Conservation (phyloP, 140 eudicot species). For the Flaveria floridana region DNA sequence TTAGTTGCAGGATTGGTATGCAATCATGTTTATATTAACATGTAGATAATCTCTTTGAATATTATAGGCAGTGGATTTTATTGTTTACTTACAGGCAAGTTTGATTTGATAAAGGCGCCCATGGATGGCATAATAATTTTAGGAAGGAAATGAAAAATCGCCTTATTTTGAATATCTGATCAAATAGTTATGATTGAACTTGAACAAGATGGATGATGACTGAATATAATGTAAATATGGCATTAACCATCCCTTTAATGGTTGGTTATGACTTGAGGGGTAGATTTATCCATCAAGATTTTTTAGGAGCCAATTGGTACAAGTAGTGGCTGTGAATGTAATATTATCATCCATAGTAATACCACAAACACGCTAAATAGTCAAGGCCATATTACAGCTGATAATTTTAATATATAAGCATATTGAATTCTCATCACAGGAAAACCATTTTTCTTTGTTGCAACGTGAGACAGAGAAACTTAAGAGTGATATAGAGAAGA, state of each 20-base stretch:
- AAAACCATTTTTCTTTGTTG: conserved; percentile 73
- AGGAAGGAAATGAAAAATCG: neutral
- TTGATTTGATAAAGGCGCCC: neutral
- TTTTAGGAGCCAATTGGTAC: conserved; percentile 7
- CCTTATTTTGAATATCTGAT: neutral
- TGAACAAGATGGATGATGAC: conserved; percentile 6
- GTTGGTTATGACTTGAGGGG: neutral
- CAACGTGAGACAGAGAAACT: conserved; percentile 82
- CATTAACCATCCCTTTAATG: neutral
- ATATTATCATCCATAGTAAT: neutral
- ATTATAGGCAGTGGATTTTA: neutral
- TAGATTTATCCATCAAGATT: neutral
- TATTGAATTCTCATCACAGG: conserved; percentile 44
- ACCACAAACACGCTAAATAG: conserved; percentile 1
- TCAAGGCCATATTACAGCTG: neutral
- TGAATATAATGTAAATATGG: neutral
- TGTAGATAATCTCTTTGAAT: neutral
- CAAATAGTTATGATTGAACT: neutral
- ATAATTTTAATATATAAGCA: neutral
- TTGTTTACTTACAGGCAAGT: neutral
- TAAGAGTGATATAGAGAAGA: conserved; percentile 70
- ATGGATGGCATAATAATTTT: neutral
- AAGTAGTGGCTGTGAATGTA: neutral
- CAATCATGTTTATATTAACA: neutral
- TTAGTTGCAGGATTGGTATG: conserved; percentile 4